Percentiles rank a stretch among this genome's conserved stretches.
These are phyloP conservation scores for Tremella mesenterica DNA, from an alignment of 768 basidiomycete species.

Conservation along the genomic window DNA sequence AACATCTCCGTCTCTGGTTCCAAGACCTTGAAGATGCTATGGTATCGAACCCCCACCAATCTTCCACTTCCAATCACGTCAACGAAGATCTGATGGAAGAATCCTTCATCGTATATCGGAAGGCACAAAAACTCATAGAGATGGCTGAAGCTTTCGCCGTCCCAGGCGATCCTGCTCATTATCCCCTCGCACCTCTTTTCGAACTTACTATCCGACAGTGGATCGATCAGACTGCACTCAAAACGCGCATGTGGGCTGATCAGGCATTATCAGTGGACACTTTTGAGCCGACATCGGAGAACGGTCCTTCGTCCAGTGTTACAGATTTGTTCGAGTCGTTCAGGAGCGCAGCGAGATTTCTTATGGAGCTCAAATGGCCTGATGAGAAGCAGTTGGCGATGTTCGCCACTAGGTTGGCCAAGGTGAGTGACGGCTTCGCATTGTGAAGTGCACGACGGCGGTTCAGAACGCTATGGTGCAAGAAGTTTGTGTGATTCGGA, in stretches of 20 bases:
- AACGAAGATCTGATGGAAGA: constrained; percentile 50
- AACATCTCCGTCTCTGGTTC: constrained; percentile 26
- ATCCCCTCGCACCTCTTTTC: constrained; percentile 59
- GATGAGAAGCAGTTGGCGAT: constrained; percentile 79
- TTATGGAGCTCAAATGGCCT: constrained; percentile 85
- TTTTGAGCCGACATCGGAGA: constrained; percentile 62
- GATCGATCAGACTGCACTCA: constrained; percentile 77
- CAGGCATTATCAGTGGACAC: constrained; percentile 77
- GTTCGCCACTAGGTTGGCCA: constrained; percentile 80
- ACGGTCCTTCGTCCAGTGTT: constrained; percentile 89
- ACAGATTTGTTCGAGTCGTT: constrained; percentile 92
- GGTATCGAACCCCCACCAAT: constrained; percentile 2
- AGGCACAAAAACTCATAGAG: constrained; percentile 62
- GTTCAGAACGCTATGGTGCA: neutral
- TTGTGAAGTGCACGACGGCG: neutral
- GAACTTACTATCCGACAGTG: constrained; percentile 80
- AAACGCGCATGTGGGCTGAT: constrained; percentile 90
- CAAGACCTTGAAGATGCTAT: constrained; percentile 24
- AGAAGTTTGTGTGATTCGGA: neutral
- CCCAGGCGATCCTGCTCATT: constrained; percentile 1
- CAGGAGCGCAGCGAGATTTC: constrained; percentile 76
- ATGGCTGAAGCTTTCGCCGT: constrained; percentile 65
- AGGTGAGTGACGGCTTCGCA: constrained; percentile 52
- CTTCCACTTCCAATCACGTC: neutral
- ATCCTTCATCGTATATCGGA: constrained; percentile 74